Percentiles rank a stretch among this genome's conserved stretches.
Evolutionary conservation across 331 rosid species (phyloP).

Genomic region (Quercus tomentella): DNA sequence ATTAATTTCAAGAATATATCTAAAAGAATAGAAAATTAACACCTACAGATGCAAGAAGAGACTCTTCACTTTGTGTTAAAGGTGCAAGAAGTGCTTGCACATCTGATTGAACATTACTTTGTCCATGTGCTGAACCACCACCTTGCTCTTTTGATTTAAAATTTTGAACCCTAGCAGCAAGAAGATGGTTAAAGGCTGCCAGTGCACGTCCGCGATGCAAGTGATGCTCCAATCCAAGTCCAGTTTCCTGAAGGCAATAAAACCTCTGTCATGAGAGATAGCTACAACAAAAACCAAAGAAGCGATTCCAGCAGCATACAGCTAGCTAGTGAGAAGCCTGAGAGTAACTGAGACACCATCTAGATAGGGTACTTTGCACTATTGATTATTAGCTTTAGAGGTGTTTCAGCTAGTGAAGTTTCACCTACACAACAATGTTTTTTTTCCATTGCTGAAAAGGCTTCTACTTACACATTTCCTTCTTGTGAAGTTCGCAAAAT

Average conservation of each 20-base stretch:
- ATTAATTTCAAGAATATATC: constrained; percentile 17
- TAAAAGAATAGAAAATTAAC: neutral
- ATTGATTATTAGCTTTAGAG: too few relatives aligned
- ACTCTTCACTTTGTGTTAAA: constrained; percentile 57
- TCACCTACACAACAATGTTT: neutral
- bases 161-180: constrained; percentile 64
- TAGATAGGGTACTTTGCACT: too few relatives aligned
- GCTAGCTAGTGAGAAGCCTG: neutral
- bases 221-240: constrained; percentile 87
- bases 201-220: constrained; percentile 91
- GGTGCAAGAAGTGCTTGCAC: constrained; percentile 83
- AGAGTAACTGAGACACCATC: neutral
- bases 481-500: neutral
- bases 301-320: constrained; percentile 6
- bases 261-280: constrained; percentile 17
- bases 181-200: constrained; percentile 83
- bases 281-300: neutral
- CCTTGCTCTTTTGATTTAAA: constrained; percentile 59
- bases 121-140: constrained; percentile 44
- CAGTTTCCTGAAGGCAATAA: constrained; percentile 60
- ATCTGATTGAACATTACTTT: constrained; percentile 76
- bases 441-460: neutral
- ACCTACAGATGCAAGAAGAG: constrained; percentile 79
- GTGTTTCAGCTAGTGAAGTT: neutral
- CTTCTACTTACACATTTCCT: neutral